These are phyloP conservation scores for Erodium moschatum DNA, from an alignment of 441 rosid genomes.

Conservation along the genomic window DNA sequence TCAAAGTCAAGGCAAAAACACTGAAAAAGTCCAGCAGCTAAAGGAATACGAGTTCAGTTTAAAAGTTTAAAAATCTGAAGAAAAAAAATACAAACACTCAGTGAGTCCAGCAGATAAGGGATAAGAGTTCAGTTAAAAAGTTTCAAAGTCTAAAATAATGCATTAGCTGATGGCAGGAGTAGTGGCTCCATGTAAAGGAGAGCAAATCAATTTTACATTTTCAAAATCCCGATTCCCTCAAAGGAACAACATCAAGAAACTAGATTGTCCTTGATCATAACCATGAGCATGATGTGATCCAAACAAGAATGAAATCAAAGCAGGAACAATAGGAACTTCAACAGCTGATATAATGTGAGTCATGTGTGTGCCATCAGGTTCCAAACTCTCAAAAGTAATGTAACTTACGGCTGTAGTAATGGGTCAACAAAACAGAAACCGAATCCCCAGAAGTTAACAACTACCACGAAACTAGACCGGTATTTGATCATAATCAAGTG, in stretches of 20 bases:
- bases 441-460: not conserved
- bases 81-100: too few relatives aligned
- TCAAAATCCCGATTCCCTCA: not conserved
- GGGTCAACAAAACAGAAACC: not conserved
- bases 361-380: not conserved
- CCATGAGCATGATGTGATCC: not conserved
- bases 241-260: not conserved
- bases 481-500: too few relatives aligned
- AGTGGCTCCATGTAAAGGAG: not conserved
- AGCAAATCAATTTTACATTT: not conserved
- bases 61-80: not conserved
- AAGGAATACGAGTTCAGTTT: not conserved
- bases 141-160: too few relatives aligned
- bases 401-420: not conserved
- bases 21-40: not conserved
- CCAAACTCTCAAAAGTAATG: not conserved
- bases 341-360: not conserved
- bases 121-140: too few relatives aligned
- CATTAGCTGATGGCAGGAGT: not conserved
- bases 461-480: not conserved
- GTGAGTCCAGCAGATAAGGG: too few relatives aligned
- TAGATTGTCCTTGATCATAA: conserved; percentile 1
- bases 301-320: not conserved
- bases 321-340: not conserved
- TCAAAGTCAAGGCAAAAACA: not conserved